Evolutionary conservation across 768 basidiomycete species (phyloP), one percentile per base, ranked within the genome.

Genomic region (Podaxis carcinomalis): DNA sequence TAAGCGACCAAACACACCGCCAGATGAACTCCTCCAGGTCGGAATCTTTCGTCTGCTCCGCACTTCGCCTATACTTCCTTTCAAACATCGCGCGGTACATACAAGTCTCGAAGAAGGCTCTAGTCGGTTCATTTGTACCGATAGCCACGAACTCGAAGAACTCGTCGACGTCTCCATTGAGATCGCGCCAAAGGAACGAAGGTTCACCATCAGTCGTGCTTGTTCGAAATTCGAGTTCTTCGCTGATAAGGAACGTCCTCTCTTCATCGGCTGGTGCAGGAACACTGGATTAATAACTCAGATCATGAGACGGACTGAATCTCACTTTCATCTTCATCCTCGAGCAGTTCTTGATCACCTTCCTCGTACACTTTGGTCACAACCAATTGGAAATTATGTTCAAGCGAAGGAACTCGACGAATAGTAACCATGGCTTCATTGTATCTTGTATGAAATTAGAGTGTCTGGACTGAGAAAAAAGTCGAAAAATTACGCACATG

Each of bases 31-130:
- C 84, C 35, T 88, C 83, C 37, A 98, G 76, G 35, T 90, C 86
- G 1, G 78, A 73, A 66, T 93, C 89, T 32, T 71, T 73, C 16
- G 88, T 82, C 62, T 79, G 83, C 57, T 92, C 88, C 10, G 92
- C 90, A 66, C 83, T 85, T 54, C 66, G 77, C 67, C 80, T 87
- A 77, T 90, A 89, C 77, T 95, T 95, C 74, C 95, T 85, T 70
- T 99, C 97, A 73, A 89, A 98, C 87, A 98, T 94, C 61, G 96
- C 96, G 28, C 92, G 87, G 67, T 96, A 92, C 82, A 98, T 90
- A 75, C 94, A 92, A 25, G 88, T 88, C 75, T 98, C 95, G 70
- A 98, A 97, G 71, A 94, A 90, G 14, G 84, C 88, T 51, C 87
- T 84, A 0, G 93, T 95, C 0, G 92, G 89, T 54, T 85, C 86